Conservation (phyloP, 2,329 filamentous ascomycete species). For the Fusarium burgessii region DNA sequence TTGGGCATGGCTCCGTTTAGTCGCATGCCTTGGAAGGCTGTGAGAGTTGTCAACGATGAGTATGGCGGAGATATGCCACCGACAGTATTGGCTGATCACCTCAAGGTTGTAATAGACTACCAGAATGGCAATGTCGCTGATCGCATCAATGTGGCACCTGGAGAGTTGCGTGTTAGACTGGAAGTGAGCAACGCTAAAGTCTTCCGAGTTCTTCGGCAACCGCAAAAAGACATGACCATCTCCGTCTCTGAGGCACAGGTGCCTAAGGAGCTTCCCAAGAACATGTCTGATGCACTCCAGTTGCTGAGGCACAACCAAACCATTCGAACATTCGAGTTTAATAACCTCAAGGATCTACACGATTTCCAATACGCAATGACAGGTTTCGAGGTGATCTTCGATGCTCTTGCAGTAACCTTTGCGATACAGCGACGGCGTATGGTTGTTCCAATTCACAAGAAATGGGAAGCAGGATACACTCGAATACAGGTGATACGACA, state of each 20-base stretch:
- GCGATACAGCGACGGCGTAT: conserved; percentile 86
- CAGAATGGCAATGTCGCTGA: conserved; percentile 84
- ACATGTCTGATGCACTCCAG: conserved; percentile 73
- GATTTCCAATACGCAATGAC: conserved; percentile 83
- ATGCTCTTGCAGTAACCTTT: conserved; percentile 78
- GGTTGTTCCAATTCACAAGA: conserved; percentile 94
- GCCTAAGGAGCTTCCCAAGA: conserved; percentile 70
- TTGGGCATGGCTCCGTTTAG: conserved; percentile 64
- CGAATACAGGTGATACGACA: conserved; percentile 81
- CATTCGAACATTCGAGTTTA: conserved; percentile 78
- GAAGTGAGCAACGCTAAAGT: conserved; percentile 71
- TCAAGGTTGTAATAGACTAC: conserved; percentile 81
- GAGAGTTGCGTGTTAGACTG: conserved; percentile 76
- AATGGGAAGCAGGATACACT: conserved; percentile 86
- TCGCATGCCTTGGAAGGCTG: conserved; percentile 72
- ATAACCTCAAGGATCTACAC: conserved; percentile 77
- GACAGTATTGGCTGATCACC: conserved; percentile 79
- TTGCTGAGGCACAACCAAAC: conserved; percentile 69
- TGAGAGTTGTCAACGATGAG: conserved; percentile 79
- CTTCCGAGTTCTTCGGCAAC: conserved; percentile 75
- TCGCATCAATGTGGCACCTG: conserved; percentile 82
- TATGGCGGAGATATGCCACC: conserved; percentile 69
- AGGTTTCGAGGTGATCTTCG: conserved; percentile 81
- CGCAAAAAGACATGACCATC: conserved; percentile 81
- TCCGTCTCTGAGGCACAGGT: conserved; percentile 77